Evolutionary conservation across 495 filamentous ascomycete genomes (phyloP), one percentile per base, ranked within the genome.

Genomic region (Aspergillus steynii): DNA sequence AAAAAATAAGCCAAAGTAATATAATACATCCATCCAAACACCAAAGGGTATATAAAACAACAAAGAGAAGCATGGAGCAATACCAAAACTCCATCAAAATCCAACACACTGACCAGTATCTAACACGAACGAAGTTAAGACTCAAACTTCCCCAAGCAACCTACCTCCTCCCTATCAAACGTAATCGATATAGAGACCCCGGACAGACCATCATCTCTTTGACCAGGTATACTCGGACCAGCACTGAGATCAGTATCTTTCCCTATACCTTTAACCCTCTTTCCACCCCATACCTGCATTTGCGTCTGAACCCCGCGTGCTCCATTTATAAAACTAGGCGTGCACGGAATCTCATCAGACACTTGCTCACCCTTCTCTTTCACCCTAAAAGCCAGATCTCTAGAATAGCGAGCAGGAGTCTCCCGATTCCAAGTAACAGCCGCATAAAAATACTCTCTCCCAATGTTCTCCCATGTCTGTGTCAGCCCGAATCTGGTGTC

Each of bases 401-500:
- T 46, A 8, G 42, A 8, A 46, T 8, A 46, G 42, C 42, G 8
- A 8, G 42, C 15, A 46, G 8, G 42, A 2, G 26, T 49, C 1
- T 57, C 45, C 34, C 27, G 29, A 34, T 60, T 29, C 76, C 77
- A 79, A 1, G 46, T 63, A 26, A 79, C 51, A 60, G 67, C 74
- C 7, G 73, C 75, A 56, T 73, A 77, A 59, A 71, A 79, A 49
- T 71, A 71, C 15, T 64, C 60, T n/a, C 20, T 50, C 12, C 69
- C 65, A 34, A 77, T 62, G 20, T 63, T 55, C 7, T 62, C 49
- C 78, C 78, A 79, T 4, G 72, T 75, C 5, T 64, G 48, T 1
- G 56, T 65, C 4, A 78, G 55, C 34, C 69, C 71, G 28, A 72
- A 75, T 5, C 59, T 62, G 2, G 47, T 4, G 64, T 72, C 65